phyloP scores from a whole-genome alignment of 345 rosid genomes.

The Aethionema arabicum region DNA sequence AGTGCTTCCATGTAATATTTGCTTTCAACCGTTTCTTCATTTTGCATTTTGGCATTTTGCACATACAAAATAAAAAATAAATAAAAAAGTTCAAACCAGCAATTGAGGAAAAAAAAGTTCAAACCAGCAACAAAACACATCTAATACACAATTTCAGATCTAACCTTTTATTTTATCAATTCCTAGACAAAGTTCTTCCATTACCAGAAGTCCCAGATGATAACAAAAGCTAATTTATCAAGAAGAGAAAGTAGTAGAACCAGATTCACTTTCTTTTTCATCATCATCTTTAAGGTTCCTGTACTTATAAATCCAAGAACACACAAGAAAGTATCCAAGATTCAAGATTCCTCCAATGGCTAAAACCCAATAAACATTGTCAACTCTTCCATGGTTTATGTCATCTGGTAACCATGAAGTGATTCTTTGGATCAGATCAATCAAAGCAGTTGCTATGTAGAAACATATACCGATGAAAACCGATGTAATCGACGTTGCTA shows the following conservation, averaged over 20 bases:
- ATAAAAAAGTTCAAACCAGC: no score
- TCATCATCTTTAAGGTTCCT: slow-evolving; percentile 24
- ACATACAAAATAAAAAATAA: no score
- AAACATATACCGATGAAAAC: slow-evolving; percentile 45
- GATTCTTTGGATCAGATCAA: slow-evolving; percentile 41
- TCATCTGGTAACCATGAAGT: slow-evolving; percentile 56
- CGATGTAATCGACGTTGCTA: slow-evolving; percentile 51
- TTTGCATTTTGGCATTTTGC: no score
- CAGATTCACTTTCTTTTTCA: not conserved
- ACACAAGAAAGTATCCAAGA: slow-evolving; percentile 47
- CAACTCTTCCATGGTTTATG: slow-evolving; percentile 53
- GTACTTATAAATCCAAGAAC: slow-evolving; percentile 42
- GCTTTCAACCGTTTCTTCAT: no score
- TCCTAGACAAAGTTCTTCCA: not conserved
- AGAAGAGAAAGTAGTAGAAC: slow-evolving; percentile 4
- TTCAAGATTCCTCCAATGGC: slow-evolving; percentile 40
- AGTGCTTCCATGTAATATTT: no score
- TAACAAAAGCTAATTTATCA: slow-evolving; percentile 18
- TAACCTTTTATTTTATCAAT: not conserved
- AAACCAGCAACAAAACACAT: no score
- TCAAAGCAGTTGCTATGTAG: slow-evolving; percentile 44
- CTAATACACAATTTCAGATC: no score
- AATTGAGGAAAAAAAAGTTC: no score
- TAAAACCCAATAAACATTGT: slow-evolving; percentile 50
- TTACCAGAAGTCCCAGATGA: not conserved